A percentile compares a stretch with the other conserved stretches of the same genome.
These are phyloP conservation scores for Themeda triandra DNA, from an alignment of 176 grass and related monocot genomes.

Conservation along the genomic window DNA sequence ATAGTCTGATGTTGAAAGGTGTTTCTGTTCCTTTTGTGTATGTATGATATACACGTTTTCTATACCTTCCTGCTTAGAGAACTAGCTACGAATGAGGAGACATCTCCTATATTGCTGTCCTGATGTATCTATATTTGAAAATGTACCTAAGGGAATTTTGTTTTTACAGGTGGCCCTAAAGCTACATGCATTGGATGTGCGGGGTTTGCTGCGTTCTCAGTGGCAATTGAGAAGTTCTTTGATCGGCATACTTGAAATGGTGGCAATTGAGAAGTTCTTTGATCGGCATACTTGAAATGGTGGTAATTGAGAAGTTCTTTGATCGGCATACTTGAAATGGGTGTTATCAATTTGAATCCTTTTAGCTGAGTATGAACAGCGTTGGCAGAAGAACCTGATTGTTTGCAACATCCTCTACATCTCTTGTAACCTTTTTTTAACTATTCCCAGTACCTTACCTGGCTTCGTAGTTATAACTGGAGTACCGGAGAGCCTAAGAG, in stretches of 20 bases:
- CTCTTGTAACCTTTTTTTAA: conserved; percentile 1
- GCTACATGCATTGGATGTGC: conserved; percentile 81
- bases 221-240: conserved; percentile 88
- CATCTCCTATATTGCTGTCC: not conserved
- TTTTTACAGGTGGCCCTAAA: conserved; percentile 83
- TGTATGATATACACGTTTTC: not conserved
- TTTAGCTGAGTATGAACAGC: conserved; percentile 25
- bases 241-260: conserved; percentile 71
- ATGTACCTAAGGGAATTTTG: conserved; percentile 8
- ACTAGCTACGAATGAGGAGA: not conserved
- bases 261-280: too few species aligned
- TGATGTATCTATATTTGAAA: conserved; percentile 1
- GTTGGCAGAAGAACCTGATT: not conserved
- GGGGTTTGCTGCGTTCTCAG: conserved; percentile 93
- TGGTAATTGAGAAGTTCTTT: conserved; percentile 88
- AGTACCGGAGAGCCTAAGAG: not conserved
- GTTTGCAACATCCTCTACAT: conserved; percentile 25
- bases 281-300: conserved; percentile 75
- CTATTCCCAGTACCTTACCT: not conserved
- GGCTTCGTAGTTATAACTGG: not conserved
- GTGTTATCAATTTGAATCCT: not conserved
- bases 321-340: conserved; percentile 71
- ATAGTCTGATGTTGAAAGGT: not conserved
- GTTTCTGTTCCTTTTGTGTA: not conserved
- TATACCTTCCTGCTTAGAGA: not conserved